phyloP scores from a whole-genome alignment of 345 rosid species.

The Pugionium dolabratum region DNA sequence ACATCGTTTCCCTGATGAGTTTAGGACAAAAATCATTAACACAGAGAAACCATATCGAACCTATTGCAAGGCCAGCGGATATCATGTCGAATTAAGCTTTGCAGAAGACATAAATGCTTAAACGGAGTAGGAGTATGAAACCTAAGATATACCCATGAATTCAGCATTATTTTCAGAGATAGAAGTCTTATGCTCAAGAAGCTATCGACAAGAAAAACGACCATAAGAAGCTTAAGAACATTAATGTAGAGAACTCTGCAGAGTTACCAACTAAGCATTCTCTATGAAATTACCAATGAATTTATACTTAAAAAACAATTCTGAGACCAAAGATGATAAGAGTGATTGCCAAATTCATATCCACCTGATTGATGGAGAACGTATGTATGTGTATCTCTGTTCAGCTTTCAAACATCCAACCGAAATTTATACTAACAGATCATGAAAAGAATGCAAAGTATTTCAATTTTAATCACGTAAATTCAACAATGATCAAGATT shows the following conservation, averaged over 20 bases:
- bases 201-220: neutral
- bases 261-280: neutral
- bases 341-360: neutral
- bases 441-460: neutral
- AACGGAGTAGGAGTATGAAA: neutral
- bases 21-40: neutral
- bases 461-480: neutral
- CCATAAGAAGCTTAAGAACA: neutral
- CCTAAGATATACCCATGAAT: no score
- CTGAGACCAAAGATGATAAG: constrained; percentile 4
- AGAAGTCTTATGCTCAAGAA: neutral
- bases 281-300: neutral
- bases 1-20: constrained; percentile 76
- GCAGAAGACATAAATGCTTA: neutral
- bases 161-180: neutral
- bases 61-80: neutral
- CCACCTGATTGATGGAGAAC: neutral
- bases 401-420: neutral
- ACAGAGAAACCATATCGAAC: constrained; percentile 6
- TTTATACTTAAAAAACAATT: neutral
- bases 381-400: neutral
- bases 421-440: neutral
- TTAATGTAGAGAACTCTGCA: neutral
- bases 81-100: neutral
- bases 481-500: neutral